Base-by-base conservation (phyloP, 306 rosid genomes). In the Delonix regia region DNA sequence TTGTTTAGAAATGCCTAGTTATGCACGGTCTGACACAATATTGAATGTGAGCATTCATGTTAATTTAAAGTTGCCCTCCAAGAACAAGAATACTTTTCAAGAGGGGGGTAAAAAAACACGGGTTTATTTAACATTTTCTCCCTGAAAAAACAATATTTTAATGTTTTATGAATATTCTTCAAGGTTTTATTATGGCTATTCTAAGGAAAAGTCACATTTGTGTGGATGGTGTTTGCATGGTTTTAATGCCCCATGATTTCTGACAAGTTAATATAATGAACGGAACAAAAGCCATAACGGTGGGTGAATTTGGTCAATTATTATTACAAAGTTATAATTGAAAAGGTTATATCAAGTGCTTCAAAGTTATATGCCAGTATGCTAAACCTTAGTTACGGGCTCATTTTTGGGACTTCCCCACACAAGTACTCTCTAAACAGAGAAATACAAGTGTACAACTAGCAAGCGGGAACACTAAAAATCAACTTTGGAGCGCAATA, bases 171-270 rank as follows among this genome's bases (percentile, higher is more conserved):
- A 0, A 11, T 14, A 15, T 28, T 69, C 62, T 61, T 39, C 19
- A 24, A 5, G 57, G 73, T 34, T 72, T 51, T 34, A 25, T 71
- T 34, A 48, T 64, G 41, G 48, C 74, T 39, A 21, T 73, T 14
- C 38, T 13, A 38, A 22, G 52, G 13, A 72, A 61, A 15, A 42
- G 56, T n/a, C 65, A 62, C 71, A 33, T 36, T 9, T 11, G 18
- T 4, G 2, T 6, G 38, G n/a, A n/a, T 34, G 38, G 38, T 2
- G 6, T 34, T 34, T 12, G 63, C 15, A 22, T 14, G 22, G 2
- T 19, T 55, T 36, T 36, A 6, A 41, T 11, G 41, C 3, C 33
- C 66, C 19, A 2, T 27, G 19, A 9, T 7, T 18, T 62, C 45
- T 33, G 34, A 66, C 45, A 10, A 66, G n/a, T 41, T 45, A 12